Evolutionary conservation across 306 rosid species (phyloP).

Genomic region (Quercus cerris): DNA sequence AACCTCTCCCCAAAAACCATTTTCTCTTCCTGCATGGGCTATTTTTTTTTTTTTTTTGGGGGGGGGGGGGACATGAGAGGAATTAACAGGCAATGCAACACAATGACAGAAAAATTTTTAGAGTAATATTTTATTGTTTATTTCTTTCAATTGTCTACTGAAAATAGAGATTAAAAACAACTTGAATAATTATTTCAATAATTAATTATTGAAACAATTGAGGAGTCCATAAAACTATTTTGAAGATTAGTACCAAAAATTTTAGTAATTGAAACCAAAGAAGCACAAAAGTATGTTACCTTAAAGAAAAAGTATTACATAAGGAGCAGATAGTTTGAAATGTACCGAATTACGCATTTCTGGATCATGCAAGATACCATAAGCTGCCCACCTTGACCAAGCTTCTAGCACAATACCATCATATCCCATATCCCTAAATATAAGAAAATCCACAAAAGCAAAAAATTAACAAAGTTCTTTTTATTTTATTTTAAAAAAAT

Average conservation of each 20-base stretch:
- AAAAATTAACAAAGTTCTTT: not conserved
- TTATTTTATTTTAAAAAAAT: not conserved
- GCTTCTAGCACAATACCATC: constrained; percentile 95
- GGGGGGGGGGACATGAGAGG: too few relatives aligned
- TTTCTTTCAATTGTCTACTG: not conserved
- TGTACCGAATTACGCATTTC: constrained; percentile 66
- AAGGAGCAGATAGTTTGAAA: constrained; percentile 16
- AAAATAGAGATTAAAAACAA: not conserved
- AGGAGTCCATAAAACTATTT: not conserved
- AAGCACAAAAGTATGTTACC: constrained; percentile 6
- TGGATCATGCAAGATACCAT: constrained; percentile 73
- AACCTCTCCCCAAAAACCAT: not conserved
- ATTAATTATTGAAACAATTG: not conserved
- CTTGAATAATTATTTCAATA: too few relatives aligned
- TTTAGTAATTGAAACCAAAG: constrained; percentile 1
- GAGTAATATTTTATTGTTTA: not conserved
- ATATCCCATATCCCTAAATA: constrained; percentile 86
- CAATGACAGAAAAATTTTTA: not conserved
- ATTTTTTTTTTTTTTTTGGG: too few relatives aligned
- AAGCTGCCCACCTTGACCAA: constrained; percentile 97
- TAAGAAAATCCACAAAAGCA: constrained; percentile 15
- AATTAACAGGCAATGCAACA: not conserved
- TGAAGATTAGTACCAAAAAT: not conserved
- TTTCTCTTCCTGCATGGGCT: too few relatives aligned
- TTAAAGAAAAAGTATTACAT: not conserved